These are phyloP conservation scores for Neospermospora avenae DNA, from an alignment of 2,329 filamentous ascomycete genomes.

Conservation along the genomic window DNA sequence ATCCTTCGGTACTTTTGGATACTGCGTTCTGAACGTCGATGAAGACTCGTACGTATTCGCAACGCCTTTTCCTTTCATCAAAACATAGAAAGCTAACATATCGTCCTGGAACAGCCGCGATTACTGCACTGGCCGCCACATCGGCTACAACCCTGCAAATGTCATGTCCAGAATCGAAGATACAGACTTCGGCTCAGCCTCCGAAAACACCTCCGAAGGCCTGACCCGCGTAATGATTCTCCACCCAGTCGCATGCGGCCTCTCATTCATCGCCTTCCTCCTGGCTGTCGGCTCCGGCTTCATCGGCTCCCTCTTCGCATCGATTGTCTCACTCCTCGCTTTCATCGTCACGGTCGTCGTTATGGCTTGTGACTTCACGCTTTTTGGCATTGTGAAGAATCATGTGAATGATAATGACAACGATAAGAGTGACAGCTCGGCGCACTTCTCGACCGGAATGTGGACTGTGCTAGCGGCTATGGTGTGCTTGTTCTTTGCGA, in stretches of 20 bases:
- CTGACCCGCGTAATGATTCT: constrained; percentile 60
- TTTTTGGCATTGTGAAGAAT: constrained; percentile 51
- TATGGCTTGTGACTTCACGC: constrained; percentile 54
- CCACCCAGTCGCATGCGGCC: constrained; percentile 56
- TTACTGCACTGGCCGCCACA: constrained; percentile 44
- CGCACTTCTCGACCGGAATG: constrained; percentile 51
- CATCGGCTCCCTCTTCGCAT: constrained; percentile 49
- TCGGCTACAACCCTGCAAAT: constrained; percentile 55
- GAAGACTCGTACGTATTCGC: constrained; percentile 31
- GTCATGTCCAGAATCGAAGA: constrained; percentile 41
- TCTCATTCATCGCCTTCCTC: constrained; percentile 58
- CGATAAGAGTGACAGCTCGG: constrained; percentile 39
- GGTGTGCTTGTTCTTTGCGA: constrained; percentile 52
- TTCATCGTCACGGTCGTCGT: constrained; percentile 48
- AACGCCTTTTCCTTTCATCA: not conserved
- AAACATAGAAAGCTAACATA: not conserved
- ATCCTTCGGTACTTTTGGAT: constrained; percentile 59
- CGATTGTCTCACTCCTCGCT: constrained; percentile 47
- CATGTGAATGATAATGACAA: constrained; percentile 48
- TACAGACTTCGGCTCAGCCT: constrained; percentile 40
- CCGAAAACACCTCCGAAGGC: constrained; percentile 43
- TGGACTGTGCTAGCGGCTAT: constrained; percentile 59
- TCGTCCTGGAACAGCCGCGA: constrained; percentile 37
- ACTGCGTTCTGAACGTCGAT: constrained; percentile 43
- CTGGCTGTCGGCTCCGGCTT: constrained; percentile 50